Conservation (phyloP, 2,329 filamentous ascomycete genomes). For the Myriosclerotinia curreyana region DNA sequence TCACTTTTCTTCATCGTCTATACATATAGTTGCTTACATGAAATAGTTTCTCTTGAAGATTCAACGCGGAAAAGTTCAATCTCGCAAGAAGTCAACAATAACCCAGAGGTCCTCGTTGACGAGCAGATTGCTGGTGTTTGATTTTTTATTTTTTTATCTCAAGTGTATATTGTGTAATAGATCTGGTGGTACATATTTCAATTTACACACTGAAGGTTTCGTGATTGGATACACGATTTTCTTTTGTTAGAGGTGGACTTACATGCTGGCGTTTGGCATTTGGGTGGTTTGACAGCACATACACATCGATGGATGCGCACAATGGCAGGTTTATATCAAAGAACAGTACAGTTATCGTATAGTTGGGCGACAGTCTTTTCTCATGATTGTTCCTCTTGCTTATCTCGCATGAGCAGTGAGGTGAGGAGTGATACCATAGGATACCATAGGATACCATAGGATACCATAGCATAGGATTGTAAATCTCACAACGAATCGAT, state of each 20-base stretch:
- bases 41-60: constrained; percentile 28
- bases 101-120: constrained; percentile 28
- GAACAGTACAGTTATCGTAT: neutral
- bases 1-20: neutral
- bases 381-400: too few relatives aligned
- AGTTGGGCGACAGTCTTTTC: neutral
- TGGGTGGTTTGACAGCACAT: constrained; percentile 2
- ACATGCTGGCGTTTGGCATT: neutral
- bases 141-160: neutral
- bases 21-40: constrained; percentile 6
- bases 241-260: neutral
- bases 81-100: constrained; percentile 4
- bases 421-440: too few relatives aligned
- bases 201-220: neutral
- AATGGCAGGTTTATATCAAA: neutral
- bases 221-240: neutral
- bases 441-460: too few relatives aligned
- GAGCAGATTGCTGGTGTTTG: constrained; percentile 28
- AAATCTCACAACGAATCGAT: too few relatives aligned
- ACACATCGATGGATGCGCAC: neutral
- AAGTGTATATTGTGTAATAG: neutral
- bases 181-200: neutral
- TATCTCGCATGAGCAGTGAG: too few relatives aligned
- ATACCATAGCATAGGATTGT: too few relatives aligned
- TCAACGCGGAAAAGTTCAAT: constrained; percentile 1